Percentiles rank a stretch among this genome's conserved stretches.
Evolutionary conservation across 106 monocot genomes (phyloP).

Genomic region (Allium sativum): DNA sequence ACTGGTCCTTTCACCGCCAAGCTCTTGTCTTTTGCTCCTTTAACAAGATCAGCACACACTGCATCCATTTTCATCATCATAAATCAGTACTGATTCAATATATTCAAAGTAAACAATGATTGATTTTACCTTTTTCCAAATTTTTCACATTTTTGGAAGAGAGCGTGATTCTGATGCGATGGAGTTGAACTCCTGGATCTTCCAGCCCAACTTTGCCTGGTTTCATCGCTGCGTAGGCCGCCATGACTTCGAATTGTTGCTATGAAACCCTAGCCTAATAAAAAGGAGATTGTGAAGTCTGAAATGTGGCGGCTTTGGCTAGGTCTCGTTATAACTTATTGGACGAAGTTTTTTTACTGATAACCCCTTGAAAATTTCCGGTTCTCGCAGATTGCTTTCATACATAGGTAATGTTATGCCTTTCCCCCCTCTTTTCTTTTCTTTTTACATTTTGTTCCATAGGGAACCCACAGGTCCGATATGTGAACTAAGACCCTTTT

Average conservation of each 20-base stretch:
- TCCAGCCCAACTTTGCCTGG: conserved; percentile 56
- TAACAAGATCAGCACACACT: conserved; percentile 76
- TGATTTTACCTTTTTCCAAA: conserved; percentile 60
- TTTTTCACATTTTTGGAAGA: conserved; percentile 81
- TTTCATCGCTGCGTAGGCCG: conserved; percentile 64
- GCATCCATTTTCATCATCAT: not conserved
- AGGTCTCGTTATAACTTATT: too few species aligned
- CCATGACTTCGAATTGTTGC: not conserved
- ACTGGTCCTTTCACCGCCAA: conserved; percentile 65
- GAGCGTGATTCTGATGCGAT: conserved; percentile 83
- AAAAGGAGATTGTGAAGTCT: not conserved
- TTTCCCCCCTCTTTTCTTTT: too few species aligned
- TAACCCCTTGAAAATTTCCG: too few species aligned
- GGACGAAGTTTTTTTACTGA: too few species aligned
- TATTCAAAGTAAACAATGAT: too few species aligned
- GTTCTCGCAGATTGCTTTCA: too few species aligned
- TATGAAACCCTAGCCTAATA: not conserved
- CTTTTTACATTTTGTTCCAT: too few species aligned
- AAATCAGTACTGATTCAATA: too few species aligned
- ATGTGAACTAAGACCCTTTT: too few species aligned
- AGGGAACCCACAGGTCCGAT: too few species aligned
- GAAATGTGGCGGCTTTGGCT: not conserved
- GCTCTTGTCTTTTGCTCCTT: conserved; percentile 56
- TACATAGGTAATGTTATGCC: too few species aligned
- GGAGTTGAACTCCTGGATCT: conserved; percentile 42